Evolutionary conservation across 164 flowering plant species (phyloP).

Genomic region (Dillenia suffruticosa): DNA sequence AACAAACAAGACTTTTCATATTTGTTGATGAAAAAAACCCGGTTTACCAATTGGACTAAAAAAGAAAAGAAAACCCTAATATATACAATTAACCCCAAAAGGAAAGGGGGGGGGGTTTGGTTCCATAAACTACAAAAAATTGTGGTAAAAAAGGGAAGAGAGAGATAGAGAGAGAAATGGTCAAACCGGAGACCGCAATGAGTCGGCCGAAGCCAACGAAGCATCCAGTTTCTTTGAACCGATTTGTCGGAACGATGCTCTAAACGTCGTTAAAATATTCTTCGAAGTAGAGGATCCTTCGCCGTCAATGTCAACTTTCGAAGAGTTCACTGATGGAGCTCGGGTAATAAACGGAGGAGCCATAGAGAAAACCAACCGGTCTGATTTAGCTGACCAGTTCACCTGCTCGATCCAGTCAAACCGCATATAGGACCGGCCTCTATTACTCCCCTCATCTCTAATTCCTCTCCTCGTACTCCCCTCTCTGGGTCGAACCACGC

Average conservation of each 20-base stretch:
- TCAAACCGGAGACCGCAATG: neutral
- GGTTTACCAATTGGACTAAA: no score
- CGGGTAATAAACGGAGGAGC: slow-evolving; percentile 48
- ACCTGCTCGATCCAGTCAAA: slow-evolving; percentile 19
- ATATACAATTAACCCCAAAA: no score
- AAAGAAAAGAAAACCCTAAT: no score
- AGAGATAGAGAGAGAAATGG: neutral
- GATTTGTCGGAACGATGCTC: slow-evolving; percentile 15
- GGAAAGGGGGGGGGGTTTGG: no score
- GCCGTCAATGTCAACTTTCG: slow-evolving; percentile 23
- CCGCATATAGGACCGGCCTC: slow-evolving; percentile 22
- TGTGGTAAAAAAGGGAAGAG: no score
- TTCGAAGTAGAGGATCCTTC: slow-evolving; percentile 13
- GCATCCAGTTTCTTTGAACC: slow-evolving; percentile 4
- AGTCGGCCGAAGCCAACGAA: neutral
- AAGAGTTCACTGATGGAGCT: slow-evolving; percentile 33
- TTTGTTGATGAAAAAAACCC: no score
- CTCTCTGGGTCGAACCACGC: slow-evolving; percentile 11
- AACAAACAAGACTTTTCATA: no score
- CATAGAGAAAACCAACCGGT: slow-evolving; percentile 52
- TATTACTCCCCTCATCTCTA: slow-evolving; percentile 33
- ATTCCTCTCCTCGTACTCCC: slow-evolving; percentile 29
- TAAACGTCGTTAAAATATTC: slow-evolving; percentile 8
- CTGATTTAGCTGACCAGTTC: slow-evolving; percentile 33
- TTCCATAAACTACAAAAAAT: no score